A percentile compares a stretch with the other conserved stretches of the same genome.
Conservation (phyloP, 2,329 filamentous ascomycete species). For the Phyllosticta citribraziliensis region DNA sequence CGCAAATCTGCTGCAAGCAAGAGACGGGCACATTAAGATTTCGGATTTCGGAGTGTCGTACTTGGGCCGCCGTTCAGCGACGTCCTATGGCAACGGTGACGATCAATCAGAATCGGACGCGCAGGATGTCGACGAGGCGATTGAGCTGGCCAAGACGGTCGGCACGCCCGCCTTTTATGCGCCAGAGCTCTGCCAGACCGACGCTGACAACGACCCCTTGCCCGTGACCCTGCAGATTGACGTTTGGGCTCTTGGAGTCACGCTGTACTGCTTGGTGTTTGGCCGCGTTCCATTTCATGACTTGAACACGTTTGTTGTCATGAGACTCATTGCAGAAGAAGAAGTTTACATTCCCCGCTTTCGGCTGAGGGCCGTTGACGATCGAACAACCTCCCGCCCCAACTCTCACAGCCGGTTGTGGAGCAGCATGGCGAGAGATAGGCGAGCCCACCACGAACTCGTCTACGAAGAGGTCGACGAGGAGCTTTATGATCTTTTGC, state of each 20-base stretch:
- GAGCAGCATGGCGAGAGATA: slow-evolving; percentile 50
- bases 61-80: slow-evolving; percentile 76
- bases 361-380: slow-evolving; percentile 63
- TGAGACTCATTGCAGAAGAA: slow-evolving; percentile 81
- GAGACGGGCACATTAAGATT: slow-evolving; percentile 82
- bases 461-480: slow-evolving; percentile 81
- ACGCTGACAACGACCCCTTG: slow-evolving; percentile 56
- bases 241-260: slow-evolving; percentile 94
- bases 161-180: slow-evolving; percentile 97
- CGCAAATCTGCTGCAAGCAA: slow-evolving; percentile 83
- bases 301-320: slow-evolving; percentile 85
- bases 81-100: slow-evolving; percentile 44
- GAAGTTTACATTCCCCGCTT: slow-evolving; percentile 81
- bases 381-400: slow-evolving; percentile 35
- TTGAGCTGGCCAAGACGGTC: slow-evolving; percentile 90
- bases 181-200: slow-evolving; percentile 88
- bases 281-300: slow-evolving; percentile 89
- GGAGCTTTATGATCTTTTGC: slow-evolving; percentile 66
- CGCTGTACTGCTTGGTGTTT: slow-evolving; percentile 89
- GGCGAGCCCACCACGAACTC: slow-evolving; percentile 67
- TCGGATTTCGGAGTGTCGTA: slow-evolving; percentile 99
- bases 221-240: slow-evolving; percentile 88
- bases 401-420: slow-evolving; percentile 38
- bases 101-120: slow-evolving; percentile 71
- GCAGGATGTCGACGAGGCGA: slow-evolving; percentile 78